Evolutionary conservation across 768 basidiomycete species (phyloP).

Genomic region (Kwoniella botswanensis): DNA sequence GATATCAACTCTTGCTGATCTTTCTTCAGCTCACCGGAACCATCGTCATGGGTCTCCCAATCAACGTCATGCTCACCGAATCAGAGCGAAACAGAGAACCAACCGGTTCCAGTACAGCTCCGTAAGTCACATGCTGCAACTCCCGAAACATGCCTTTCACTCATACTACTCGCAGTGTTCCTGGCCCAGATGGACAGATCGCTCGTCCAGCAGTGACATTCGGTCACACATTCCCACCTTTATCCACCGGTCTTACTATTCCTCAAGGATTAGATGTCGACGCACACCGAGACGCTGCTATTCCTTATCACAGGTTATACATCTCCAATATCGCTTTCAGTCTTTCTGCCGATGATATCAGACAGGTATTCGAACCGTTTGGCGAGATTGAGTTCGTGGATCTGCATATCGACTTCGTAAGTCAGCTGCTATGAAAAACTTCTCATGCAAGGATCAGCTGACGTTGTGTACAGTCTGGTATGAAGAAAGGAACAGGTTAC

Average conservation of each 20-base stretch:
- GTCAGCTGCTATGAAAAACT: constrained; percentile 8
- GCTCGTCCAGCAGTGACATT: constrained; percentile 25
- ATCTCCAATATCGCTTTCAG: constrained; percentile 97
- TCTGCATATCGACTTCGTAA: constrained; percentile 63
- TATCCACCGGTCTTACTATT: constrained; percentile 43
- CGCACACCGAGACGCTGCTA: constrained; percentile 49
- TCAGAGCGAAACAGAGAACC: constrained; percentile 67
- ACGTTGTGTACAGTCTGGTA: constrained; percentile 16
- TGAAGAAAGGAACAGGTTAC: constrained; percentile 91
- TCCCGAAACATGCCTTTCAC: background rate
- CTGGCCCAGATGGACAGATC: background rate
- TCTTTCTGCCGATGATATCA: constrained; percentile 94
- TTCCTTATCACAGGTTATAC: constrained; percentile 72
- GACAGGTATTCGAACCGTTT: constrained; percentile 98
- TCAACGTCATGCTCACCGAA: constrained; percentile 95
- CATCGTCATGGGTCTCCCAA: constrained; percentile 96
- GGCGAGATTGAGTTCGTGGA: constrained; percentile 98
- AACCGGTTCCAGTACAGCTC: constrained; percentile 12
- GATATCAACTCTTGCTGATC: constrained; percentile 16
- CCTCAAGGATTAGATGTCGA: constrained; percentile 77
- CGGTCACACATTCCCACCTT: constrained; percentile 43
- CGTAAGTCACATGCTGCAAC: constrained; percentile 22
- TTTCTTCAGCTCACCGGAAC: constrained; percentile 73
- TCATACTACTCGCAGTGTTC: constrained; percentile 7
- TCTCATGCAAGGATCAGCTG: background rate